A percentile compares a stretch with the other conserved stretches of the same genome.
Evolutionary conservation across 2,329 filamentous ascomycete genomes (phyloP).

Genomic region (Sclerotinia borealis): DNA sequence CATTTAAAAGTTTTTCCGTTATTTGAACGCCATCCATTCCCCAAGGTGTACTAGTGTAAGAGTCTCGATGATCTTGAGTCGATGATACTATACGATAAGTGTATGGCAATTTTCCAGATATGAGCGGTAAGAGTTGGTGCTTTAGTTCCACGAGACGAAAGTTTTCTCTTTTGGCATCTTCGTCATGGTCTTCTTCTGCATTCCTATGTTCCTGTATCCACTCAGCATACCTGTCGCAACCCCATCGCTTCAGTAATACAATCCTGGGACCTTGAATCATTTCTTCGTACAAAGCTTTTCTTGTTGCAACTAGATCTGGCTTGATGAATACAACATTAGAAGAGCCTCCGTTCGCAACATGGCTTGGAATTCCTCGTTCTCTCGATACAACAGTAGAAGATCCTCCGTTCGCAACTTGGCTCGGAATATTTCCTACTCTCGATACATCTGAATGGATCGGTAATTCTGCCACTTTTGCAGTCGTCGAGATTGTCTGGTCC

Average conservation of each 20-base stretch:
- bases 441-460: too few relatives aligned
- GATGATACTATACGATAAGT: neutral
- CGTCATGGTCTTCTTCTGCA: neutral
- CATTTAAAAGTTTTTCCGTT: neutral
- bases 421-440: too few relatives aligned
- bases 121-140: neutral
- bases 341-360: neutral
- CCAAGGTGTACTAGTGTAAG: neutral
- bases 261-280: neutral
- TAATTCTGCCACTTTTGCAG: too few relatives aligned
- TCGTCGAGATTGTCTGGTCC: too few relatives aligned
- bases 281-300: neutral
- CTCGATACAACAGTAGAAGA: too few relatives aligned
- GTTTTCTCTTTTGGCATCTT: neutral
- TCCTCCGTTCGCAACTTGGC: too few relatives aligned
- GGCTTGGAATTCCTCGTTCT: too few relatives aligned
- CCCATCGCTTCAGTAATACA: neutral
- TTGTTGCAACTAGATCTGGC: neutral
- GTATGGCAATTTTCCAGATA: neutral
- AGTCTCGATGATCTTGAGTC: neutral
- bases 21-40: neutral
- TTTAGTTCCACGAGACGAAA: constrained; percentile 1
- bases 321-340: neutral
- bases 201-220: neutral
- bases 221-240: neutral